phyloP scores from a whole-genome alignment of 1,139 yeast species.

The Candida mesenterica region DNA sequence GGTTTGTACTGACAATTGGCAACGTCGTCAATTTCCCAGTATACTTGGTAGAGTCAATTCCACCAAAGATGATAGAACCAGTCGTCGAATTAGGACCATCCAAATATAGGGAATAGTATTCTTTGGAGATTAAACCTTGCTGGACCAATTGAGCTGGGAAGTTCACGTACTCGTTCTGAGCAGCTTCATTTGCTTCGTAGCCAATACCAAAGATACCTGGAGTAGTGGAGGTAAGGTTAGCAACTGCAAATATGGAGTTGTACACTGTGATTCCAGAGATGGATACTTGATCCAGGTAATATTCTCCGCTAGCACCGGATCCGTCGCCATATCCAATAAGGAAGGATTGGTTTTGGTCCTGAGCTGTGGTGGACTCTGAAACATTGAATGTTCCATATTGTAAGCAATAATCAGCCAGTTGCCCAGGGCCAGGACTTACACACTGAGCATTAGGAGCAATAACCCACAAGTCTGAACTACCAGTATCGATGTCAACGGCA shows the following conservation, averaged over 20 bases:
- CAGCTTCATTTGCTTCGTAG: slow-evolving; percentile 11
- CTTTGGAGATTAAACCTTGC: slow-evolving; percentile 18
- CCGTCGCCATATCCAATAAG: slow-evolving; percentile 13
- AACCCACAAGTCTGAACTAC: slow-evolving; percentile 22
- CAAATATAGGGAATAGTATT: slow-evolving; percentile 22
- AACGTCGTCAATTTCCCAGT: slow-evolving; percentile 14
- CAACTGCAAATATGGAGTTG: slow-evolving; percentile 16
- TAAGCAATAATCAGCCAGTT: slow-evolving; percentile 4
- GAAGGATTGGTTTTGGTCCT: slow-evolving; percentile 10
- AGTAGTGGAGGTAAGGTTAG: slow-evolving; percentile 7
- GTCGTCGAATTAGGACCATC: slow-evolving; percentile 12
- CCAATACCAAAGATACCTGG: slow-evolving; percentile 23
- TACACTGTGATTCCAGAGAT: slow-evolving; percentile 5
- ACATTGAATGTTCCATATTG: slow-evolving; percentile 11
- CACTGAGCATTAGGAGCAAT: slow-evolving; percentile 8
- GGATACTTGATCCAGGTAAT: slow-evolving; percentile 7
- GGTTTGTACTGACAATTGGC: slow-evolving; percentile 5
- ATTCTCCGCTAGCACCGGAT: slow-evolving; percentile 10
- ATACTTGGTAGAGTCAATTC: slow-evolving; percentile 19
- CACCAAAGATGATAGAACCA: slow-evolving; percentile 22
- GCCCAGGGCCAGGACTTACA: slow-evolving; percentile 1
- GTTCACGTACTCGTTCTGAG: slow-evolving; percentile 16
- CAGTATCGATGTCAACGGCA: slow-evolving; percentile 19
- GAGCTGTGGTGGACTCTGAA: slow-evolving; percentile 7
- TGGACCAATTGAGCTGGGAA: slow-evolving; percentile 19